Evolutionary conservation across 306 rosid genomes (phyloP), one percentile per base, ranked within the genome.

Genomic region (Cicer judaicum): DNA sequence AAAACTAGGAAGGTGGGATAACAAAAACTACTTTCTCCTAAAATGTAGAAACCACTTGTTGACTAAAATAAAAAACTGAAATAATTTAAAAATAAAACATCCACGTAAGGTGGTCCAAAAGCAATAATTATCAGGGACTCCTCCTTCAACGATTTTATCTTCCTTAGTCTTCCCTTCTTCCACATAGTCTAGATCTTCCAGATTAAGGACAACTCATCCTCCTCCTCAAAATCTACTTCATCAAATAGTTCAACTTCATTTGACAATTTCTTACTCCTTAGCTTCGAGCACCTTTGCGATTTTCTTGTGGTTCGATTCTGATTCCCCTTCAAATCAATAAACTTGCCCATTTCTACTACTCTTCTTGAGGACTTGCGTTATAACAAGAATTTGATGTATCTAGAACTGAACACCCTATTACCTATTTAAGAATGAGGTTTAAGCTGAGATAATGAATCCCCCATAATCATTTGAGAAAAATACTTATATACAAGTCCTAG

Each of bases 381-480:
- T 5, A 56, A 16, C 11, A 53, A 10, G 63, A 56, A 56, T 7
- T 59, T 29, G 7, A 15, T 57, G 5, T 21, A 15, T 57, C 8
- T 24, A 5, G 42, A 5, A 59, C 42, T 59, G 8, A 13, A 59
- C 42, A 59, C 64, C 64, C 34, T 59, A 14, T 29, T 59, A 16
- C 64, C 64, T 59, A 29, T 24, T 29, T 16, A 59, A 59, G 9
- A 59, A 12, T 59, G 18, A 4, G 41, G 34, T 13, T 29, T 29
- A 55, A 24, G 64, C 40, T 59, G 64, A 42, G 42, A 59, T 59
- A 29, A 59, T 11, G 9, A 29, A 29, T 59, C 64, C 38, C 59
- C 62, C 21, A 19, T 19, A 56, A 59, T 59, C 64, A 12, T 59
- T 59, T 59, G 6, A 24, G 7, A 29, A 59, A 29, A 29, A 29